Base-by-base conservation (phyloP, 2,329 filamentous ascomycete species). In the Juglanconis oblonga region DNA sequence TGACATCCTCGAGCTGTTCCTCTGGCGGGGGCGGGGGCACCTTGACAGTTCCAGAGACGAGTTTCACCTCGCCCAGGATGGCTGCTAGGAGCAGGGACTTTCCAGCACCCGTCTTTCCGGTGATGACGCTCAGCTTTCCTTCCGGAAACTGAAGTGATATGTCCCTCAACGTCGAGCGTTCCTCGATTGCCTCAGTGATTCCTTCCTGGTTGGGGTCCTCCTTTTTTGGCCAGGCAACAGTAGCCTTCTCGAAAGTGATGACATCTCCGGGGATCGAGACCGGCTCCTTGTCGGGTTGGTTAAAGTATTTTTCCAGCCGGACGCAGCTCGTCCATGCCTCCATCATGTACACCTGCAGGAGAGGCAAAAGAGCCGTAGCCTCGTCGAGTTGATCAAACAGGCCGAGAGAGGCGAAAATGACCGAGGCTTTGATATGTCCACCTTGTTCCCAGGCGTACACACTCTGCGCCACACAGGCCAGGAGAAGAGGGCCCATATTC, bases 21-120 rank as follows among this genome's bases (percentile, higher is more conserved):
- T 67, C 49, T 0, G 64, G 54, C 11, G 70, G 71, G 1, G 66
- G 61, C 1, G 62, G 38, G 3, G 71, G 73, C 7, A 71, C 66
- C 24, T 53, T 64, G 36, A 74, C 64, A 6, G 55, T 62, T 3
- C 75, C 75, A 0, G 70, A 66, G 32, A 76, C 47, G 4, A 76
- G 67, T 52, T 74, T 71, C 32, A 75, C 74, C 56, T 77, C 75
- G 5, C 75, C 75, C 3, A 77, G 64, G 31, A 77, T 71, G 7
- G 74, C 72, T 1, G 74, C 71, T 44, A 77, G 64, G 13, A 77
- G 66, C 4, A 76, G 71, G 36, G 71, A 75, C 66, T 77, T 77
- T 3, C 75, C 75, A 3, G 74, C 69, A 1, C 75, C 75, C 1
- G 74, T 76, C 51, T 74, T 74, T 8, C 75, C 75, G 1, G 70